Evolutionary conservation across 192 early-diverging fungal species (phyloP).

Genomic region (Coemansia sp.): DNA sequence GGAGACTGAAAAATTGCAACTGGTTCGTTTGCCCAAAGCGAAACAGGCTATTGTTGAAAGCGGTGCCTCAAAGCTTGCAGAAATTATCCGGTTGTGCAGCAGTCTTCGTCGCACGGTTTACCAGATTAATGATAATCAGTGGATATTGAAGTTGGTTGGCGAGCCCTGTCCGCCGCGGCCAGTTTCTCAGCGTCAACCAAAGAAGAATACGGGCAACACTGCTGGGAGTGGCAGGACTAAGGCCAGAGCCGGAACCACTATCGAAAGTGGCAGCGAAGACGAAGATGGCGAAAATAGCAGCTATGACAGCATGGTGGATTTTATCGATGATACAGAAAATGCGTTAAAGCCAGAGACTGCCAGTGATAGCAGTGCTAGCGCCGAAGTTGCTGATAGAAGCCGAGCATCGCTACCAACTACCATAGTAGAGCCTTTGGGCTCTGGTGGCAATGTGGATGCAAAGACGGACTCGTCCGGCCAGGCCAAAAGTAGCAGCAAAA

Average conservation of each 20-base stretch:
- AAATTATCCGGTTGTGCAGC: slow-evolving; percentile 12
- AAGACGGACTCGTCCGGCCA: too few relatives aligned
- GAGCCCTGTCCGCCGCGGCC: slow-evolving; percentile 17
- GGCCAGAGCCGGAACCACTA: background rate
- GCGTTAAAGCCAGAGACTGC: background rate
- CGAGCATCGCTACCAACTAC: background rate
- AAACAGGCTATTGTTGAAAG: slow-evolving; percentile 20
- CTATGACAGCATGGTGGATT: slow-evolving; percentile 45
- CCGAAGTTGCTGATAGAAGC: background rate
- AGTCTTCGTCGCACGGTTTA: slow-evolving; percentile 19
- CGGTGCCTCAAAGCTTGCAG: slow-evolving; percentile 7
- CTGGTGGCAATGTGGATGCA: too few relatives aligned
- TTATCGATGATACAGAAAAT: slow-evolving; percentile 42
- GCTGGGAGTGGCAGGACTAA: background rate
- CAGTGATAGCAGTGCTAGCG: background rate
- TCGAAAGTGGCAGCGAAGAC: background rate
- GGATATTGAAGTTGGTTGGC: slow-evolving; percentile 25
- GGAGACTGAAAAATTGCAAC: slow-evolving; percentile 6
- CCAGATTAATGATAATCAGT: slow-evolving; percentile 17
- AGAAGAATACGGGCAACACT: too few relatives aligned
- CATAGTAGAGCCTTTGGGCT: too few relatives aligned
- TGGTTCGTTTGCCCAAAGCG: slow-evolving; percentile 10
- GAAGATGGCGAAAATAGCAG: background rate
- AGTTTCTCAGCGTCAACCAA: too few relatives aligned
- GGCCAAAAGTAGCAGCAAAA: too few relatives aligned